Evolutionary conservation across 163 green algal species (phyloP).

Genomic region (Prototheca wickerhamii): DNA sequence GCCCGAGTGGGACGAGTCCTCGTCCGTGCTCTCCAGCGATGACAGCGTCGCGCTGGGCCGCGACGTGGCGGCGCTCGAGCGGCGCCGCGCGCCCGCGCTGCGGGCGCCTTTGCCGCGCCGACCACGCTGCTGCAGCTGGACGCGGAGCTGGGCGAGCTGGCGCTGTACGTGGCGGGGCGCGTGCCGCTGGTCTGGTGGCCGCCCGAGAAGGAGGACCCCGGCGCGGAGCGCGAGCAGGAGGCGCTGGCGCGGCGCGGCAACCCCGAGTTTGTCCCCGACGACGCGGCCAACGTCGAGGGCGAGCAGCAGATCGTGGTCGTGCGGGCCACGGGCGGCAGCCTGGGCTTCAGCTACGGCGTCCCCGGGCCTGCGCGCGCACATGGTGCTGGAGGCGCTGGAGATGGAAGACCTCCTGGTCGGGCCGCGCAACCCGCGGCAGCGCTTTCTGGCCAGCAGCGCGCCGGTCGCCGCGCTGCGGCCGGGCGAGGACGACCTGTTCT

Average conservation of each 20-base stretch:
- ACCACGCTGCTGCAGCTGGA: conserved; percentile 36
- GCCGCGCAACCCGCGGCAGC: conserved; percentile 11
- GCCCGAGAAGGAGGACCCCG: conserved; percentile 3
- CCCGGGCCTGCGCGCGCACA: conserved; percentile 19
- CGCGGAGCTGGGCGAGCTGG: conserved; percentile 50
- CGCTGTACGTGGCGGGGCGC: conserved; percentile 45
- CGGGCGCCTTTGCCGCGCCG: conserved; percentile 3
- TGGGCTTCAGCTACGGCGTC: conserved; percentile 33
- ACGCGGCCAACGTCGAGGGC: conserved; percentile 33
- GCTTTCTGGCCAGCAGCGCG: conserved; percentile 23
- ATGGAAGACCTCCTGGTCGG: conserved; percentile 66
- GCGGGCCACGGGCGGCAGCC: conserved; percentile 27
- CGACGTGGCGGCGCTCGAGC: too few species aligned
- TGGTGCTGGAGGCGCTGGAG: conserved; percentile 29
- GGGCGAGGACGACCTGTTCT: conserved; percentile 22
- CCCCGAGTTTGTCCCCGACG: background rate
- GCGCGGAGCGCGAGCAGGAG: background rate
- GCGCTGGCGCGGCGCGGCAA: background rate
- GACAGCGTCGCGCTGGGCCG: background rate
- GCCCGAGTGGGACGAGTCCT: conserved; percentile 23
- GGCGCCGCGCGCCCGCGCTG: too few species aligned
- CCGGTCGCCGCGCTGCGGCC: background rate
- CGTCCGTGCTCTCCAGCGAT: conserved; percentile 6
- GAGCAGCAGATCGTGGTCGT: conserved; percentile 46
- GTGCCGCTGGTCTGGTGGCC: conserved; percentile 50